These are phyloP conservation scores for Neurospora sp. DNA, from an alignment of 495 filamentous ascomycete genomes.

Conservation along the genomic window DNA sequence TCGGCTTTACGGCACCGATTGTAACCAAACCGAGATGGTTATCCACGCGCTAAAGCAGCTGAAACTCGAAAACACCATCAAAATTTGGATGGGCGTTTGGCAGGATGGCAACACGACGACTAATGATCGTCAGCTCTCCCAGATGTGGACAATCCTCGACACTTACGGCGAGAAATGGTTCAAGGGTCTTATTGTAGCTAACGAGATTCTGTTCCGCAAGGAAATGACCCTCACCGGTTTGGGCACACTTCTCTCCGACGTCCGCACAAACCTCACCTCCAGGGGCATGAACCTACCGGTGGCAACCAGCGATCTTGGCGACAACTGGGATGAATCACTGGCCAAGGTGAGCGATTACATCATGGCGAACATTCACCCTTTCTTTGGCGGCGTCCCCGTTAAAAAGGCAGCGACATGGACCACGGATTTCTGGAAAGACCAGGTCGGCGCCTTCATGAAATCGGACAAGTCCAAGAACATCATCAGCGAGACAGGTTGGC, in stretches of 20 bases:
- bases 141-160: constrained; percentile 75
- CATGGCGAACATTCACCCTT: constrained; percentile 97
- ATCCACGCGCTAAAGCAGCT: constrained; percentile 71
- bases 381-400: constrained; percentile 75
- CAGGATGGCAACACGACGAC: constrained; percentile 77
- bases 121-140: constrained; percentile 65
- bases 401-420: constrained; percentile 72
- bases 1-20: constrained; percentile 91
- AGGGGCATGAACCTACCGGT: constrained; percentile 59
- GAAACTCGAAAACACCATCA: constrained; percentile 59
- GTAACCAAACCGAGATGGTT: constrained; percentile 95
- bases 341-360: constrained; percentile 66
- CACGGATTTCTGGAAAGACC: constrained; percentile 69
- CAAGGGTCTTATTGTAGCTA: constrained; percentile 83
- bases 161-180: constrained; percentile 55
- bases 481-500: constrained; percentile 92
- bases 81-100: constrained; percentile 95
- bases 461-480: constrained; percentile 52
- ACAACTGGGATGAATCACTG: constrained; percentile 68
- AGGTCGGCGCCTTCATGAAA: constrained; percentile 45
- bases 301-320: constrained; percentile 84
- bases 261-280: constrained; percentile 60
- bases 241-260: constrained; percentile 51
- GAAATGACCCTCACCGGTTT: constrained; percentile 57
- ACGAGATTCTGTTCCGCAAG: constrained; percentile 83